phyloP scores from a whole-genome alignment of 2,329 filamentous ascomycete species.

The Alternaria hordeiaustralica region DNA sequence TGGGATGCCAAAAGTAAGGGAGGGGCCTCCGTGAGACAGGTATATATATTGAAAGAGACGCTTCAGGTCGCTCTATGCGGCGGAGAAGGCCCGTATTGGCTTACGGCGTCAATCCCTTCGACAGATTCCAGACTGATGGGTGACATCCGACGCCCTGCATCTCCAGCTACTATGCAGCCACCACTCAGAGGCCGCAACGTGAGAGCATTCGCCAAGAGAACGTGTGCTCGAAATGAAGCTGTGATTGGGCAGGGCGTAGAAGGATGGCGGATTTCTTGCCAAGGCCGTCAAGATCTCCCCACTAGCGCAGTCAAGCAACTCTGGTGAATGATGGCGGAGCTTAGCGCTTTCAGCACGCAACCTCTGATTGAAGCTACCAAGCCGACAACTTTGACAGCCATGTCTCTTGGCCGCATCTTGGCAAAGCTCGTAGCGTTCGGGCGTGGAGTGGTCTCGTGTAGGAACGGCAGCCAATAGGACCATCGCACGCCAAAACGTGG shows the following conservation, averaged over 20 bases:
- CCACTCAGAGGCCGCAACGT: slow-evolving; percentile 13
- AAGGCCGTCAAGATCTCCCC: neutral
- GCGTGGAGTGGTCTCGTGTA: neutral
- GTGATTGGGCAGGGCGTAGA: slow-evolving; percentile 11
- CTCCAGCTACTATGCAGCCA: slow-evolving; percentile 14
- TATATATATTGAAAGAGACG: slow-evolving; percentile 30
- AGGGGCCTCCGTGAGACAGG: slow-evolving; percentile 15
- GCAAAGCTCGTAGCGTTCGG: neutral
- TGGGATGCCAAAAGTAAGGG: slow-evolving; percentile 16
- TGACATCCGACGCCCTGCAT: slow-evolving; percentile 13
- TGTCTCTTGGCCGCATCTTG: neutral
- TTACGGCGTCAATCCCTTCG: slow-evolving; percentile 1
- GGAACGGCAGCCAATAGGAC: neutral
- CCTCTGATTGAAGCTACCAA: slow-evolving; percentile 5
- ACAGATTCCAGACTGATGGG: neutral
- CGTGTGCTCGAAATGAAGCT: slow-evolving; percentile 18
- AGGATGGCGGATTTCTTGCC: neutral
- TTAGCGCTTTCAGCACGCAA: neutral
- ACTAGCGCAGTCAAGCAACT: neutral
- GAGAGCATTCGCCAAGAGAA: slow-evolving; percentile 14
- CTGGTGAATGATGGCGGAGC: neutral
- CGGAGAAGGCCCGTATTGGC: slow-evolving; percentile 12
- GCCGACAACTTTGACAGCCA: neutral
- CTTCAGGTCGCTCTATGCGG: slow-evolving; percentile 18
- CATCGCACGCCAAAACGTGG: neutral